Evolutionary conservation across 495 filamentous ascomycete species (phyloP), one percentile per base, ranked within the genome.

Genomic region (Penicillium bovifimosum): DNA sequence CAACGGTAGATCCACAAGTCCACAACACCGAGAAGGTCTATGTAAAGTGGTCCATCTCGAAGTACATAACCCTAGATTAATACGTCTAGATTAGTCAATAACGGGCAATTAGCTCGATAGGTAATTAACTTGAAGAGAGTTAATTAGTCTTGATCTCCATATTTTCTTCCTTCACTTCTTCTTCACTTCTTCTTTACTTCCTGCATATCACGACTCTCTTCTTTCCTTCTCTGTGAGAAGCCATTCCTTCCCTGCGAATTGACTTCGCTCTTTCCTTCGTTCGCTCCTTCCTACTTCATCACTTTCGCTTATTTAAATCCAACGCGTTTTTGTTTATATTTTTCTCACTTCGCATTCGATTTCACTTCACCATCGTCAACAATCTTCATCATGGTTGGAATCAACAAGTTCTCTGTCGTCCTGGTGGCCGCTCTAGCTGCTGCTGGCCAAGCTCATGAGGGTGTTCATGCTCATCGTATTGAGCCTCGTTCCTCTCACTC

Each of bases 401-500:
- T 74, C 61, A 67, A 67, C 69, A 80, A 75, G 58, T 49, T 81
- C 52, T 66, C 76, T 41, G 41, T 80, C 41, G 74, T 66, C 52
- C 65, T 77, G 34, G 58, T 80, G 52, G 75, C 72, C 31, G 74
- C 73, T 44, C 66, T 81, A 56, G 78, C 75, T 49, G 62, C 73
- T 33, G 61, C 69, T 41, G 61, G 66, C 44, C 67, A 77, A 53
- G 75, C 62, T 51, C 64, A 64, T 57, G 69, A 76, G 44, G 64
- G 51, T 54, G 51, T 62, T 13, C 63, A 65, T 28, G 61, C 59
- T 46, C 70, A 69, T 48, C 70, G 71, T 53, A 43, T 70, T 53
- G 52, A 36, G 41, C 41, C 48, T 45, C 59, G 68, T 50, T 59
- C 64, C 13, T 52, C 57, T 27, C 50, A 43, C 41, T 41, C 35